phyloP scores from a whole-genome alignment of 805 yeast species.

The Barnettozyma sucrosica region DNA sequence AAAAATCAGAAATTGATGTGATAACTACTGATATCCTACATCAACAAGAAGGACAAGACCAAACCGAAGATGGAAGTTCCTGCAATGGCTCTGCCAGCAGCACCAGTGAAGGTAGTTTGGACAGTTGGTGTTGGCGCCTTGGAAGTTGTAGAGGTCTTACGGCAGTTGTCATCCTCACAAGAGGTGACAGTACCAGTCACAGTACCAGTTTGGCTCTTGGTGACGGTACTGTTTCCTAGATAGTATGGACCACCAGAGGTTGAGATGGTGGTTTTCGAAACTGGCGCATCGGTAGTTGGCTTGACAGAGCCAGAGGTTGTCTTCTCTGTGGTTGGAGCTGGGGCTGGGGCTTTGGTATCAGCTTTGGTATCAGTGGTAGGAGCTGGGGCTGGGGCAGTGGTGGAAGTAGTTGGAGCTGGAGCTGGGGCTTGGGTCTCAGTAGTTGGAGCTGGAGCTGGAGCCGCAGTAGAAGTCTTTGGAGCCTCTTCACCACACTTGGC shows the following conservation, averaged over 20 bases:
- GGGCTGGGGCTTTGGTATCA: too few relatives aligned
- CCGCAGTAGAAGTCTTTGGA: neutral
- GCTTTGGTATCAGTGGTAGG: neutral
- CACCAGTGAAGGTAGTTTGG: slow-evolving; percentile 4
- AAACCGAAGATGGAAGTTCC: slow-evolving; percentile 4
- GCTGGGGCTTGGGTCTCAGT: slow-evolving; percentile 9
- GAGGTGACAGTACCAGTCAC: neutral
- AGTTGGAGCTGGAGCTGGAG: slow-evolving; percentile 1
- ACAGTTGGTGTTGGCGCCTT: neutral
- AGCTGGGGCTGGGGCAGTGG: slow-evolving; percentile 3
- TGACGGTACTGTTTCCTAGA: neutral
- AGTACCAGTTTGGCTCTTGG: neutral
- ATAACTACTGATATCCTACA: neutral
- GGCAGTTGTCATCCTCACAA: neutral
- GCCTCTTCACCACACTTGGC: neutral
- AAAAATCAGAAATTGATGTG: neutral
- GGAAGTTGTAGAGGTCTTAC: neutral
- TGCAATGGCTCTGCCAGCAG: slow-evolving; percentile 2
- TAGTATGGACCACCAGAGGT: slow-evolving; percentile 7
- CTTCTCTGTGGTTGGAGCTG: neutral
- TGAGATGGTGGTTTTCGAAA: neutral
- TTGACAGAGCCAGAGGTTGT: neutral
- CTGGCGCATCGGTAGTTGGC: slow-evolving; percentile 4
- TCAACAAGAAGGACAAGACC: slow-evolving; percentile 2
- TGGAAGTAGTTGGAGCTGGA: slow-evolving; percentile 2